Evolutionary conservation across 148 eudicot genomes (phyloP).

Genomic region (Linanthus parryae): DNA sequence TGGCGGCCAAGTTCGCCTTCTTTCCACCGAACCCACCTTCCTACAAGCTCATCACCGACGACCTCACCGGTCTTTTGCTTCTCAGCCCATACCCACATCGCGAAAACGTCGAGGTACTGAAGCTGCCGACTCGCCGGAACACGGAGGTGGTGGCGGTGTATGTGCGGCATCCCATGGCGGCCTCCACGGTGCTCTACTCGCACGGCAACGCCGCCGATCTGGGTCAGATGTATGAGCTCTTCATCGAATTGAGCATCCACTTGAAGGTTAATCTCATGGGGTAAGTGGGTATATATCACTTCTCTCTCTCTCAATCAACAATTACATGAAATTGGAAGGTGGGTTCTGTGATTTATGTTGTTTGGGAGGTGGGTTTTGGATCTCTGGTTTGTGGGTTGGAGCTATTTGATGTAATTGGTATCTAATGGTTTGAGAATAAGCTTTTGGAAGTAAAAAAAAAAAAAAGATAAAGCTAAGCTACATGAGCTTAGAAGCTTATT

Average conservation of each 20-base stretch:
- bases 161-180: constrained; percentile 69
- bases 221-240: constrained; percentile 78
- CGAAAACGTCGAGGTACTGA: constrained; percentile 62
- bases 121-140: constrained; percentile 46
- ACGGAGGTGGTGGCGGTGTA: constrained; percentile 58
- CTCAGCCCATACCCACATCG: constrained; percentile 61
- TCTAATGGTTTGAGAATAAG: too few species aligned
- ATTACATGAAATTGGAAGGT: not conserved
- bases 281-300: constrained; percentile 11
- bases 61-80: constrained; percentile 41
- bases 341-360: too few species aligned
- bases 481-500: too few species aligned
- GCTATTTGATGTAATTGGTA: too few species aligned
- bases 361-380: too few species aligned
- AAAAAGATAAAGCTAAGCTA: too few species aligned
- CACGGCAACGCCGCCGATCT: constrained; percentile 85
- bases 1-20: constrained; percentile 83
- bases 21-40: constrained; percentile 81
- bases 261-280: constrained; percentile 67
- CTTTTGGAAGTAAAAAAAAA: too few species aligned
- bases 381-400: too few species aligned
- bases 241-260: constrained; percentile 54
- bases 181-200: constrained; percentile 56
- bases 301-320: not conserved
- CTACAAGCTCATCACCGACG: constrained; percentile 52